Conservation (phyloP, 345 rosid genomes). For the Odontarrhena argentea region DNA sequence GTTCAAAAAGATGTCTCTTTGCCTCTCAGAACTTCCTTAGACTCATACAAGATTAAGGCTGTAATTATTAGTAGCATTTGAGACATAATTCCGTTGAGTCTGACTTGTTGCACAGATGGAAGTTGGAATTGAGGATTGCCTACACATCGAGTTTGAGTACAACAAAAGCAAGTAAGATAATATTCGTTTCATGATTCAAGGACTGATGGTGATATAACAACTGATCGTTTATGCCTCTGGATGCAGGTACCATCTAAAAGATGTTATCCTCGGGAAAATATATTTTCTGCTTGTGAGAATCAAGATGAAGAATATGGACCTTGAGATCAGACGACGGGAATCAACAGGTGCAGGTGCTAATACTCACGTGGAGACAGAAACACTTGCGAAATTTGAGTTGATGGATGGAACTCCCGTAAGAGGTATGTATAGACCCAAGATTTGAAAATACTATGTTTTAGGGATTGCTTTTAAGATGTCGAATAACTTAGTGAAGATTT, state of each 20-base stretch:
- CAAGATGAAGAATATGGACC: conserved; percentile 99
- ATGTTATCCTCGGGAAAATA: conserved; percentile 95
- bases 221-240: conserved; percentile 4
- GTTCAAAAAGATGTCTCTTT: conserved; percentile 1
- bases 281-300: conserved; percentile 98
- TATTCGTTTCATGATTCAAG: background rate
- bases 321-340: conserved; percentile 95
- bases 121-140: conserved; percentile 98
- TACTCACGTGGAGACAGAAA: conserved; percentile 98
- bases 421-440: conserved; percentile 49
- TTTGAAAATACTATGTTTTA: background rate
- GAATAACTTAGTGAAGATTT: conserved; percentile 15
- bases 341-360: conserved; percentile 96
- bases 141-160: conserved; percentile 99
- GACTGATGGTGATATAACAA: background rate
- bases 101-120: conserved; percentile 73
- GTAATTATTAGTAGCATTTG: conserved; percentile 10
- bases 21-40: conserved; percentile 4
- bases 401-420: conserved; percentile 99
- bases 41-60: background rate
- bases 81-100: conserved; percentile 16
- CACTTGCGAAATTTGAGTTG: conserved; percentile 92
- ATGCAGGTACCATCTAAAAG: conserved; percentile 93
- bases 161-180: conserved; percentile 88
- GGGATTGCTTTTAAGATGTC: background rate